Conservation (phyloP, 192 early-diverging fungal genomes). For the Coemansia sp. region DNA sequence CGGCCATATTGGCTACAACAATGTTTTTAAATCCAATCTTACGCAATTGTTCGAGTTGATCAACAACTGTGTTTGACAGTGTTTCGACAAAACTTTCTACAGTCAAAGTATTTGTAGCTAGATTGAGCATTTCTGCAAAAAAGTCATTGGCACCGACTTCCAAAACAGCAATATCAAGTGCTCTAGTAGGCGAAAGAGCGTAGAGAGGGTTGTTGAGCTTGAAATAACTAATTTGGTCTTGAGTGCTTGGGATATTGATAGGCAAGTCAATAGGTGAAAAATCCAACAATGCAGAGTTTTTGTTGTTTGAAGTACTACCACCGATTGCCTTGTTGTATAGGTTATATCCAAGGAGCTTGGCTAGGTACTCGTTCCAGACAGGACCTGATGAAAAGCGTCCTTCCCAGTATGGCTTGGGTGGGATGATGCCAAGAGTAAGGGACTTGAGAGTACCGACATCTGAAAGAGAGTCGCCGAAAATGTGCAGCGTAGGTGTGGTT, state of each 20-base stretch:
- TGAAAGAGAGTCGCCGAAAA: slow-evolving; percentile 28
- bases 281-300: background rate
- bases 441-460: slow-evolving; percentile 17
- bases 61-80: slow-evolving; percentile 1
- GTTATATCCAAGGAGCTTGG: background rate
- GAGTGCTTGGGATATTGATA: slow-evolving; percentile 14
- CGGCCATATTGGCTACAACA: slow-evolving; percentile 9
- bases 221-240: slow-evolving; percentile 12
- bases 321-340: slow-evolving; percentile 16
- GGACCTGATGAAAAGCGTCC: slow-evolving; percentile 17
- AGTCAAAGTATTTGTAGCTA: background rate
- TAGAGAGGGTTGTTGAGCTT: background rate
- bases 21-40: slow-evolving; percentile 7
- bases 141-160: slow-evolving; percentile 18
- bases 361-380: slow-evolving; percentile 22
- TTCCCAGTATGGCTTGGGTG: slow-evolving; percentile 18
- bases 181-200: background rate
- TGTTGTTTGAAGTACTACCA: slow-evolving; percentile 2
- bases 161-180: slow-evolving; percentile 8
- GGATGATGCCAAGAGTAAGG: slow-evolving; percentile 11
- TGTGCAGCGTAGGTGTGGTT: slow-evolving; percentile 3
- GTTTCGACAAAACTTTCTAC: background rate
- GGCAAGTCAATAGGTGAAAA: slow-evolving; percentile 5
- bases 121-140: background rate
- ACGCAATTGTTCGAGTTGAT: slow-evolving; percentile 2